These are phyloP conservation scores for Gymnopilus junonius DNA, from an alignment of 768 basidiomycete species.

Conservation along the genomic window DNA sequence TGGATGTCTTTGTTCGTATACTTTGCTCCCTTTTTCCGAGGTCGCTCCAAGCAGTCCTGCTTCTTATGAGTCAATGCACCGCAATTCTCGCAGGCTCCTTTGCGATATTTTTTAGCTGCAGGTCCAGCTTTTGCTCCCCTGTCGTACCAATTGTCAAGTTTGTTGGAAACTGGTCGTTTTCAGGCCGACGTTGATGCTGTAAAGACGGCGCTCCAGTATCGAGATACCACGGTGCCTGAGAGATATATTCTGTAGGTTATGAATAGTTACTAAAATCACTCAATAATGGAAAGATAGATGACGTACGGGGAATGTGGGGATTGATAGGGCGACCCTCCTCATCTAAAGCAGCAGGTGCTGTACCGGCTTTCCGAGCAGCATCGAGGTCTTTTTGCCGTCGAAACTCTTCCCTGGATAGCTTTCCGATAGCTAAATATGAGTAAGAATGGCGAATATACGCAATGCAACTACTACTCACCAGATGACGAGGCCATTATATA, in stretches of 20 bases:
- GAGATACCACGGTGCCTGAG: conserved; percentile 98
- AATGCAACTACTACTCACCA: conserved; percentile 29
- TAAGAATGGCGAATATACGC: neutral
- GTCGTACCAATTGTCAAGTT: conserved; percentile 92
- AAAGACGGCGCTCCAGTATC: conserved; percentile 93
- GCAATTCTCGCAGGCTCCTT: conserved; percentile 99
- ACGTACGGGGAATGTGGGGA: conserved; percentile 96
- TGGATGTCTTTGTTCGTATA: conserved; percentile 90
- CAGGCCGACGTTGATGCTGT: conserved; percentile 88
- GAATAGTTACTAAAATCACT: conserved; percentile 1
- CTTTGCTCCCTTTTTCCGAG: conserved; percentile 94
- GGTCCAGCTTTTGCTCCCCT: conserved; percentile 84
- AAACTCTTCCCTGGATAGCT: conserved; percentile 93
- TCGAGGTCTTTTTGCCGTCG: conserved; percentile 96
- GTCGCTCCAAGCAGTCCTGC: conserved; percentile 93
- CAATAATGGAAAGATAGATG: neutral
- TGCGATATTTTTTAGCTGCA: conserved; percentile 95
- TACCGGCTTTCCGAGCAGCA: conserved; percentile 97
- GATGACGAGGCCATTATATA: conserved; percentile 44
- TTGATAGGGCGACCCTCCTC: conserved; percentile 96
- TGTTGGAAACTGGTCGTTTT: conserved; percentile 61
- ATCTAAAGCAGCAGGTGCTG: conserved; percentile 94
- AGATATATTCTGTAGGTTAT: conserved; percentile 81
- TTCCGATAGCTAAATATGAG: conserved; percentile 58
- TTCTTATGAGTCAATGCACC: conserved; percentile 94